Base-by-base conservation (phyloP, 805 yeast genomes). In the Schwanniomyces sp. region DNA sequence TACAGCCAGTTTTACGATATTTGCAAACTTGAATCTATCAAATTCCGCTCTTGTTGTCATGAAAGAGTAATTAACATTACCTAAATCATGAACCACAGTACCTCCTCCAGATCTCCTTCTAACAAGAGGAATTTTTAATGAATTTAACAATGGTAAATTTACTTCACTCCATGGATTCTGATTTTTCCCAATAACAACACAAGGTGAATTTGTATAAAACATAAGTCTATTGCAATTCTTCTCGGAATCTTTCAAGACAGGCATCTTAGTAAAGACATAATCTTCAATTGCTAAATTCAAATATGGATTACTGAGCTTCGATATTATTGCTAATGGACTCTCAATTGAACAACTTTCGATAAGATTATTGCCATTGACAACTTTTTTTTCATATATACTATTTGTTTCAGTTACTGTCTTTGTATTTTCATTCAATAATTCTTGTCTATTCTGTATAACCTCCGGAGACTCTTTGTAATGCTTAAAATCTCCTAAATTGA, bases 41-140 rank as follows among this genome's bases (percentile, higher is more conserved):
- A 94, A 94, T 2, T 76, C 76, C 10, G 74, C 76, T 51, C 88
- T 78, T 3, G 88, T 74, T 8, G 88, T 82, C 72, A 92, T 82
- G 57, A 80, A 90, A 4, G 95, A 85, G 65, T 85, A 94, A 61
- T 94, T 94, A 16, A 85, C 82, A 58, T 94, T 94, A 0, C 97
- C 96, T 5, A 75, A 53, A 64, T 92, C 99, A 63, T 94, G 99
- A 9, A 91, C 96, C 0, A 94, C 99, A 0, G 97, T 83, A 0
- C 99, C 99, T 1, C 99, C 99, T 0, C 99, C 99, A 7, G 94
- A 85, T 41, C 79, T 71, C 47, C 99, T 73, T 55, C 99, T 73
- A 5, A 94, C 61, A 7, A 91, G 59, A 0, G 96, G 92, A 24
- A 88, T 75, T 2, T 70, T 70, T 3, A 79, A 63, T 0, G 70